Evolutionary conservation across 805 yeast genomes (phyloP), one percentile per base, ranked within the genome.

Genomic region (Monosporozyma servazzii): DNA sequence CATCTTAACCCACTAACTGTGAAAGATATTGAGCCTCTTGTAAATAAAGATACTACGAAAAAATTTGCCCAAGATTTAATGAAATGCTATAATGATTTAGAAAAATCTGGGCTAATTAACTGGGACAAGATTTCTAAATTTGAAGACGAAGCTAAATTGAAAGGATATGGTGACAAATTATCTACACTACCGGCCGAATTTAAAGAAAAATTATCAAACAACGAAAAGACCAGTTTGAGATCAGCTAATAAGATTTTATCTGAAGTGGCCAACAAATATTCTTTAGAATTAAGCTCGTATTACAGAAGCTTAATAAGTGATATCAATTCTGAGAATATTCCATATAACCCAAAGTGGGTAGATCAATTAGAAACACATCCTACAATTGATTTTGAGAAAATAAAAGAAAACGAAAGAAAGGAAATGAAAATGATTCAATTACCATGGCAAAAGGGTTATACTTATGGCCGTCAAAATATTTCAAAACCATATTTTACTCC

Each of bases 401-500:
- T 79, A 7, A 48, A 64, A 30, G 85, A 80, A 61, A 74, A 79
- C 54, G 85, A 80, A 58, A 53, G 73, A 17, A 61, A 64, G 45
- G 76, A 80, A 6, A 65, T 67, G 30, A 66, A 71, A n/a, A 46
- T 56, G 23, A 76, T 88, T 48, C 61, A 72, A 36, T 73, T 89
- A 53, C 96, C 96, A 51, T 87, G 93, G 90, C 95, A 88, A 70
- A 75, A 75, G 52, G 79, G 81, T 46, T 74, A 76, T 48, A 75
- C 86, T 55, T 88, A 77, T 68, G 98, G 98, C 21, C 83, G 95
- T 61, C 69, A 80, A 58, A 84, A 87, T 50, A 84, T 89, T 15
- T 63, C 74, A 17, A 89, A 86, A 71, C 79, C 90, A 3, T 93
- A 84, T 71, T 93, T 91, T 75, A 88, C 98, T 2, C 99, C 99